Evolutionary conservation across 2,329 filamentous ascomycete species (phyloP), one percentile per base, ranked within the genome.

Genomic region (Ilyonectria mors-panacis): DNA sequence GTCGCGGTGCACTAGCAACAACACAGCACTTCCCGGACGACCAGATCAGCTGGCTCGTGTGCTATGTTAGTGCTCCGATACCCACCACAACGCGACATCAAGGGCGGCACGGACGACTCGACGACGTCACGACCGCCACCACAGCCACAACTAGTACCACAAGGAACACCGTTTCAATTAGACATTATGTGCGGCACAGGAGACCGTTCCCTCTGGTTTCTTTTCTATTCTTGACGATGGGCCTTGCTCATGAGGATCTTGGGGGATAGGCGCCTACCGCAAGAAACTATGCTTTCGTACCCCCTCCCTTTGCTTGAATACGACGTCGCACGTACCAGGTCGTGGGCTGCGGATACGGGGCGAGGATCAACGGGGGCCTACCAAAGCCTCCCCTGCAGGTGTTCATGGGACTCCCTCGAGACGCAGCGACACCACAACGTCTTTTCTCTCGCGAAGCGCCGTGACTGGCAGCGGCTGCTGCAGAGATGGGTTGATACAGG

Each of bases 401-500:
- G 50, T 53, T 53, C 50, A 53, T 53, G 50, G 48, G 51, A 65
- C 44, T 54, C 28, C 42, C 56, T 55, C 62, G 1, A 21, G 17
- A 42, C 17, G 10, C 48, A 51, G 9, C 12, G 33, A 30, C 12
- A 12, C 9, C 12, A 15, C 17, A 42, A n/a, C 17, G 30, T 53
- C 19, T 59, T 35, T 39, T 60, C 47, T 39, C 17, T n/a, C n/a
- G 26, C 19, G 23, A 19, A 26, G 15, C 39, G 15, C 15, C 39
- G n/a, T 42, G 47, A 54, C 55, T 48, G 37, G 54, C 48, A 19
- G 26, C 47, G n/a, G 35, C 23, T 21, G 23, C 35, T 26, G 19
- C 12, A 28, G 28, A 28, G 42, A 66, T 66, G 63, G 53, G 63
- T 48, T 53, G 63, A 57, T 53, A 33, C 23, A 60, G 50, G 39